These are phyloP conservation scores for Solanum aculeatissimum DNA, from an alignment of 305 asterid genomes.

Conservation along the genomic window DNA sequence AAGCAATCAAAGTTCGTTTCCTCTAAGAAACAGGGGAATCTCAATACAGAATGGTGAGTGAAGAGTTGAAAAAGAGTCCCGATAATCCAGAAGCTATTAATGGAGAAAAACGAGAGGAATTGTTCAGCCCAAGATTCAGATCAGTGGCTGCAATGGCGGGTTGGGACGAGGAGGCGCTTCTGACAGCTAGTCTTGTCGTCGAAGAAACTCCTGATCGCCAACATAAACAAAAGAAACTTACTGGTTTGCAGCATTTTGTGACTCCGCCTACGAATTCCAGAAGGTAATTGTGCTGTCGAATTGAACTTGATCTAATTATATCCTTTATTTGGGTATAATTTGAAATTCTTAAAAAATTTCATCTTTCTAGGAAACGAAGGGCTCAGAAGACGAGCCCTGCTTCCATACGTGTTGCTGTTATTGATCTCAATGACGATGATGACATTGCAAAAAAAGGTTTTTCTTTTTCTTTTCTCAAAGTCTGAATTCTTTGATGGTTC, in stretches of 20 bases:
- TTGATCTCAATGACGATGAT: constrained; percentile 49
- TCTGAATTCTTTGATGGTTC: not conserved
- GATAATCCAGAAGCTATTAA: constrained; percentile 6
- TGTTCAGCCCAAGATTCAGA: constrained; percentile 78
- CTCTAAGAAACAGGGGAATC: not conserved
- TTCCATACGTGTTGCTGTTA: constrained; percentile 25
- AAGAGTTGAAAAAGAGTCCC: constrained; percentile 21
- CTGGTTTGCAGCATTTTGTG: constrained; percentile 21
- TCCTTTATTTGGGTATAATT: not conserved
- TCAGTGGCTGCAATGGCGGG: constrained; percentile 96
- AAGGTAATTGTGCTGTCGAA: constrained; percentile 25
- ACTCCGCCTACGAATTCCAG: constrained; percentile 74
- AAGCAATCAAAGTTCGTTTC: not conserved
- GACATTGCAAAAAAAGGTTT: not conserved
- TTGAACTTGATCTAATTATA: not conserved
- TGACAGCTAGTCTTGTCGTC: constrained; percentile 47
- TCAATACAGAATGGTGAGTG: not conserved
- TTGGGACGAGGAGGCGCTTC: constrained; percentile 91
- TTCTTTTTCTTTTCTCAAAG: not conserved
- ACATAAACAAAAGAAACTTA: constrained; percentile 40
- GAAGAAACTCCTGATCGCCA: constrained; percentile 78
- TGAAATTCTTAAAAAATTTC: not conserved
- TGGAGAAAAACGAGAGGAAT: constrained; percentile 15
- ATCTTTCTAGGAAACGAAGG: constrained; percentile 44
- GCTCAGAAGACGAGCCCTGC: constrained; percentile 38